These are phyloP conservation scores for Globisporangium takayamanum DNA, from an alignment of 352 stramenopile species.

Conservation along the genomic window DNA sequence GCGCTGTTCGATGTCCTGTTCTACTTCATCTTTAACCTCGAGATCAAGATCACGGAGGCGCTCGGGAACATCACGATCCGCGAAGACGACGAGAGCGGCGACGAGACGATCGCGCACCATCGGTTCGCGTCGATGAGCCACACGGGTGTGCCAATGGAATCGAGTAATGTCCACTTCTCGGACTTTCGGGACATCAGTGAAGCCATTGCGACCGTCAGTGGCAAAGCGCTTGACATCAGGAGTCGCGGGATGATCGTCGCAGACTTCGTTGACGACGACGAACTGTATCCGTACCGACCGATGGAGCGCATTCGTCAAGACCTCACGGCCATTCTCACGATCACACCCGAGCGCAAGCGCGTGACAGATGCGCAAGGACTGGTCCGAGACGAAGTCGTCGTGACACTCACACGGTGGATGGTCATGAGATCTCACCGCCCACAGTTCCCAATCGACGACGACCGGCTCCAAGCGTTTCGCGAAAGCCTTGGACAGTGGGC, in stretches of 20 bases:
- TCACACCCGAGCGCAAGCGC: conserved; percentile 5
- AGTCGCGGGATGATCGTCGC: conserved; percentile 26
- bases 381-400: conserved; percentile 8
- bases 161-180: conserved; percentile 29
- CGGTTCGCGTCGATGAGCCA: conserved; percentile 28
- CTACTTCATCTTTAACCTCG: conserved; percentile 33
- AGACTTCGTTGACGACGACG: conserved; percentile 37
- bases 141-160: conserved; percentile 20
- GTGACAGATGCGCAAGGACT: conserved; percentile 3
- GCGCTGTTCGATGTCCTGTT: conserved; percentile 33
- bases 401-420: conserved; percentile 7
- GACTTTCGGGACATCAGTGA: conserved; percentile 15
- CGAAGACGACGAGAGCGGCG: conserved; percentile 40
- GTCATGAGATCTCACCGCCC: neutral
- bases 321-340: conserved; percentile 13
- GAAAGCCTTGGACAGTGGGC: neutral
- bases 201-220: too few relatives aligned
- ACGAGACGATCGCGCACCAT: conserved; percentile 30
- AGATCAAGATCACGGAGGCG: conserved; percentile 44
- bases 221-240: neutral
- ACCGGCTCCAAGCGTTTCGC: neutral
- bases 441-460: neutral
- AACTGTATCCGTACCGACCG: conserved; percentile 33
- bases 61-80: conserved; percentile 41
- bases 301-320: conserved; percentile 27